These are phyloP conservation scores for Kurtzmaniella quercitrusa DNA, from an alignment of 1,139 yeast species.

Conservation along the genomic window DNA sequence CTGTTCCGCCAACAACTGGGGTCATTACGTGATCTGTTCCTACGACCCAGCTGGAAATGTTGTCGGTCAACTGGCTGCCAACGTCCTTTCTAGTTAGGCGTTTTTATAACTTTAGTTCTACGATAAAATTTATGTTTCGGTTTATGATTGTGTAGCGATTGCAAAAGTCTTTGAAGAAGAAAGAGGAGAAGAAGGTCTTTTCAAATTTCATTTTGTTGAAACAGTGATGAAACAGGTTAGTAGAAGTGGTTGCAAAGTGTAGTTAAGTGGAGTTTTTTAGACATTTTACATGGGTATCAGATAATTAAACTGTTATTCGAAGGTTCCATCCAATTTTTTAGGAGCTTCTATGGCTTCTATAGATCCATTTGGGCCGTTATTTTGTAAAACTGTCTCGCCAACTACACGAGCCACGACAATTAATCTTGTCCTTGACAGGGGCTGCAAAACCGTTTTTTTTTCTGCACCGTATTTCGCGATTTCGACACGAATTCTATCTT, in stretches of 20 bases:
- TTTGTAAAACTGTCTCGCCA: no score
- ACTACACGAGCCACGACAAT: no score
- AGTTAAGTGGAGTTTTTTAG: no score
- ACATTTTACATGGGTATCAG: background rate
- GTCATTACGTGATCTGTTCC: slow-evolving; percentile 51
- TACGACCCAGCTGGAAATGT: slow-evolving; percentile 53
- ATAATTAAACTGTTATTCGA: no score
- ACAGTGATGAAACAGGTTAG: background rate
- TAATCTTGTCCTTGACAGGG: no score
- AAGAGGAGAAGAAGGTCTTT: no score
- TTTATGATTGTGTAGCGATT: no score
- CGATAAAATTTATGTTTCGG: background rate
- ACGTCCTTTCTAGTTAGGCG: slow-evolving; percentile 24
- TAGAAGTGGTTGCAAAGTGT: background rate
- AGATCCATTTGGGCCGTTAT: no score
- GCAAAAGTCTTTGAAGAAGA: no score
- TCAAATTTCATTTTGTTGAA: background rate
- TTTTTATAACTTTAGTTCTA: background rate
- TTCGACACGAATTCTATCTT: background rate
- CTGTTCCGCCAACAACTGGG: slow-evolving; percentile 45
- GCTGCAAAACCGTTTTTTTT: background rate
- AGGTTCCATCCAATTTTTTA: no score
- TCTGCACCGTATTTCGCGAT: background rate
- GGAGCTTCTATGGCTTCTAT: no score
- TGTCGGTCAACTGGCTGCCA: slow-evolving; percentile 42